phyloP scores from a whole-genome alignment of 1,284 basidiomycete genomes.

The Pseudozyma tsukubaensis region DNA sequence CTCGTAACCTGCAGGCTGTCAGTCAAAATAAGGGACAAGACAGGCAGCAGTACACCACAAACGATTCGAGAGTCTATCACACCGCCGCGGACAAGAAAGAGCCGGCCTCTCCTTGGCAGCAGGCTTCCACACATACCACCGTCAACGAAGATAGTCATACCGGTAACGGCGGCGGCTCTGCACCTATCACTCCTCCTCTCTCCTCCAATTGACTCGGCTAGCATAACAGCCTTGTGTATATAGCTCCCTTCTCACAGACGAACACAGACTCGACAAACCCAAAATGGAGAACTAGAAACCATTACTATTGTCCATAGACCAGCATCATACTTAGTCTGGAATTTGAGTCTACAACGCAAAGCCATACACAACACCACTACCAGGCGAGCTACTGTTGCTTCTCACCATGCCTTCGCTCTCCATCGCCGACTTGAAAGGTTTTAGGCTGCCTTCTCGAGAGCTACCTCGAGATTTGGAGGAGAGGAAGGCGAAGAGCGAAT shows the following conservation, averaged over 20 bases:
- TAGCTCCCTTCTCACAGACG: background rate
- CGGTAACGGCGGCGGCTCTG: slow-evolving; percentile 5
- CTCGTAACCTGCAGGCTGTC: no score
- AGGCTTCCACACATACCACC: no score
- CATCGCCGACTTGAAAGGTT: background rate
- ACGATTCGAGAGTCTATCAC: no score
- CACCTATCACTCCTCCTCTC: slow-evolving; percentile 26
- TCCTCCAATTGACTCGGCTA: slow-evolving; percentile 6
- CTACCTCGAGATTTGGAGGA: slow-evolving; percentile 8
- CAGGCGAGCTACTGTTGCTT: background rate
- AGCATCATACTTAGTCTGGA: background rate
- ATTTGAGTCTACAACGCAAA: background rate
- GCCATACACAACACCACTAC: slow-evolving; percentile 5
- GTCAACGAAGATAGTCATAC: background rate
- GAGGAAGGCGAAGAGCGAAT: slow-evolving; percentile 20
- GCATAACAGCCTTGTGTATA: background rate
- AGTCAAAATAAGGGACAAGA: no score
- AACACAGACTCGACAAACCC: background rate
- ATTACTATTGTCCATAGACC: slow-evolving; percentile 1
- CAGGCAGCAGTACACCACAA: no score
- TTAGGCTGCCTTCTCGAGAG: background rate
- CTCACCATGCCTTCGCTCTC: slow-evolving; percentile 1
- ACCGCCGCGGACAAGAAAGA: background rate
- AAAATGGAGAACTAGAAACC: background rate
- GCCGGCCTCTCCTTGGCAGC: background rate